Conservation (phyloP, 176 grass and related monocot genomes). For the Eragrostis curvula region DNA sequence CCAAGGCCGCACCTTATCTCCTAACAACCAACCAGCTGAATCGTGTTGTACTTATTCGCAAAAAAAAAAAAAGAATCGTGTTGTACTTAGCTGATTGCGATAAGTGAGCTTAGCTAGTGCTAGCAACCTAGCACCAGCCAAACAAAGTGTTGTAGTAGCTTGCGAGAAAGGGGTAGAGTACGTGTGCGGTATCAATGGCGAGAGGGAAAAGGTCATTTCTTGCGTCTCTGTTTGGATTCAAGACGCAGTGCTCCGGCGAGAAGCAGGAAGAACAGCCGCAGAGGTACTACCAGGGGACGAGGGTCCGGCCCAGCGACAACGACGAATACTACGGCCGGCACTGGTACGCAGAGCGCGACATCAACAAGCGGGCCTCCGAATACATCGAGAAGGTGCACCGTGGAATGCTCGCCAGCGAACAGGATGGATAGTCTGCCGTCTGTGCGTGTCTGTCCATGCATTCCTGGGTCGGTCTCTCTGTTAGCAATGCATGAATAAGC, state of each 20-base stretch:
- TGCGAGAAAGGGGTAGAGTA: background rate
- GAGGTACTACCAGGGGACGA: constrained; percentile 30
- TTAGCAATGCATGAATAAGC: background rate
- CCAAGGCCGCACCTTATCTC: background rate
- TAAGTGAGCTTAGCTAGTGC: background rate
- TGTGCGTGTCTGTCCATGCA: background rate
- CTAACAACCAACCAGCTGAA: constrained; percentile 31
- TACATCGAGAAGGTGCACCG: constrained; percentile 56
- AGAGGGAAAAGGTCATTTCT: constrained; percentile 37
- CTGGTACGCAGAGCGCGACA: constrained; percentile 51
- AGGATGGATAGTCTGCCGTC: constrained; percentile 13
- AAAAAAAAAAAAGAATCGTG: too few species aligned
- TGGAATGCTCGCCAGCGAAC: constrained; percentile 25
- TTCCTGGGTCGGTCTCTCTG: background rate
- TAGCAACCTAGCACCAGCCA: background rate
- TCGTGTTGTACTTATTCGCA: background rate
- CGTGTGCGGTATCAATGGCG: constrained; percentile 3
- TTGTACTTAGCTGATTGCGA: background rate
- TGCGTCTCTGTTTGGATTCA: constrained; percentile 41
- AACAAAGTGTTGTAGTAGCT: background rate
- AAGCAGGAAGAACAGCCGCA: constrained; percentile 2
- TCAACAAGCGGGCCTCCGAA: constrained; percentile 46
- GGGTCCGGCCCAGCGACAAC: constrained; percentile 52
- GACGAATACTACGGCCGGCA: constrained; percentile 42
- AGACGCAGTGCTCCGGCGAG: background rate